phyloP scores from a whole-genome alignment of 2,329 filamentous ascomycete genomes.

The Pyrenochaeta sp. region DNA sequence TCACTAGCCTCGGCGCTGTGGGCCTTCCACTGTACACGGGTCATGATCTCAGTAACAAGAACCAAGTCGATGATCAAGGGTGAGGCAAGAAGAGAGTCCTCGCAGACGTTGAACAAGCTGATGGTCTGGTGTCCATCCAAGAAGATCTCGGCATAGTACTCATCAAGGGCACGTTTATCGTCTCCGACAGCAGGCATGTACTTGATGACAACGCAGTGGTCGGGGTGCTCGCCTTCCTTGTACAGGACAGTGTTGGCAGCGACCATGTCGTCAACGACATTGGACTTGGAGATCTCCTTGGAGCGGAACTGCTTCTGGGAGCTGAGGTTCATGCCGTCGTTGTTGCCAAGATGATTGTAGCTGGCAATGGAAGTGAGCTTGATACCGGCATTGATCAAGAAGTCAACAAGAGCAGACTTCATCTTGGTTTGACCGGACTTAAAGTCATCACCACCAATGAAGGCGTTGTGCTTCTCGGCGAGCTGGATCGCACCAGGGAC shows the following conservation, averaged over 20 bases:
- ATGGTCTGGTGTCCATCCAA: slow-evolving; percentile 98
- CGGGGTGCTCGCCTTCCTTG: slow-evolving; percentile 89
- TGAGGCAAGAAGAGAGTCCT: slow-evolving; percentile 94
- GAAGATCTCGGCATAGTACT: slow-evolving; percentile 99
- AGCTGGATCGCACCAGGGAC: slow-evolving; percentile 91
- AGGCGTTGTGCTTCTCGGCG: slow-evolving; percentile 84
- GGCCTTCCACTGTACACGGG: slow-evolving; percentile 90
- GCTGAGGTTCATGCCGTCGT: slow-evolving; percentile 98
- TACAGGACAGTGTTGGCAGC: slow-evolving; percentile 93
- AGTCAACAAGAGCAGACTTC: slow-evolving; percentile 98
- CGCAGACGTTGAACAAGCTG: slow-evolving; percentile 97
- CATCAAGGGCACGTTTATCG: slow-evolving; percentile 97
- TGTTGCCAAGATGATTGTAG: slow-evolving; percentile 99
- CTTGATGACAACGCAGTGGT: slow-evolving; percentile 99
- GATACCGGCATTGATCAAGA: slow-evolving; percentile 97
- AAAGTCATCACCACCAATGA: slow-evolving; percentile 98
- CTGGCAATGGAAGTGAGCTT: slow-evolving; percentile 98
- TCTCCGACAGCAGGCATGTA: slow-evolving; percentile 99
- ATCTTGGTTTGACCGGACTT: slow-evolving; percentile 99
- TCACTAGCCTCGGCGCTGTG: slow-evolving; percentile 58
- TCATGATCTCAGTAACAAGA: slow-evolving; percentile 95
- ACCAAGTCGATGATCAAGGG: slow-evolving; percentile 98
- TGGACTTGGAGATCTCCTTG: slow-evolving; percentile 99
- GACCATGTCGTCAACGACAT: slow-evolving; percentile 99
- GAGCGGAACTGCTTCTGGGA: slow-evolving; percentile 98